Evolutionary conservation across 306 rosid genomes (phyloP).

Genomic region (Quercus cerris): DNA sequence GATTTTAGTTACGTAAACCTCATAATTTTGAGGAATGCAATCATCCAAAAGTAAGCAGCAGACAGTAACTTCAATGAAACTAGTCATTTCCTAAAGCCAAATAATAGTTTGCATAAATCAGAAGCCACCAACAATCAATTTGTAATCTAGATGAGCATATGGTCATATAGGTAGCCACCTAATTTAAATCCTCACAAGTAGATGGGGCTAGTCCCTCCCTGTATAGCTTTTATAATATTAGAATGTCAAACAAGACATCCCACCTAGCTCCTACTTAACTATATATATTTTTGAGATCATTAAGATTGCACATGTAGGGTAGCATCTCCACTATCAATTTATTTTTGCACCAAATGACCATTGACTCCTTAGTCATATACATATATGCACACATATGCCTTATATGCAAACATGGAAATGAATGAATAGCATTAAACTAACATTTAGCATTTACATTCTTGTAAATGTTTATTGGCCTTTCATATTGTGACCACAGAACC

Average conservation of each 20-base stretch:
- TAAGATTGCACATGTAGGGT: not conserved
- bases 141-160: not conserved
- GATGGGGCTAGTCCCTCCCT: not conserved
- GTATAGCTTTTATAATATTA: not conserved
- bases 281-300: not conserved
- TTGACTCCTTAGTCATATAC: not conserved
- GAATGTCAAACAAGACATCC: not conserved
- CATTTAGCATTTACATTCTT: not conserved
- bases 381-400: not conserved
- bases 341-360: not conserved
- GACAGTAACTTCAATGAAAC: not conserved
- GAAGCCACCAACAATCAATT: not conserved
- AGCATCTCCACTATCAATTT: not conserved
- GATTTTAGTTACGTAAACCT: not conserved
- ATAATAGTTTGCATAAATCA: slow-evolving; percentile 1
- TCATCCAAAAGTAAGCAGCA: not conserved
- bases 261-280: not conserved
- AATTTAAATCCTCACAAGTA: not conserved
- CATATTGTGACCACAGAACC: not conserved
- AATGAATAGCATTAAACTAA: not conserved
- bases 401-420: not conserved
- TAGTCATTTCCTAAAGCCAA: not conserved
- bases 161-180: not conserved
- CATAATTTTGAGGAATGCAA: not conserved
- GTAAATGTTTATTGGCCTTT: not conserved